phyloP scores from a whole-genome alignment of 768 basidiomycete species.

The Hebeloma cylindrosporum region DNA sequence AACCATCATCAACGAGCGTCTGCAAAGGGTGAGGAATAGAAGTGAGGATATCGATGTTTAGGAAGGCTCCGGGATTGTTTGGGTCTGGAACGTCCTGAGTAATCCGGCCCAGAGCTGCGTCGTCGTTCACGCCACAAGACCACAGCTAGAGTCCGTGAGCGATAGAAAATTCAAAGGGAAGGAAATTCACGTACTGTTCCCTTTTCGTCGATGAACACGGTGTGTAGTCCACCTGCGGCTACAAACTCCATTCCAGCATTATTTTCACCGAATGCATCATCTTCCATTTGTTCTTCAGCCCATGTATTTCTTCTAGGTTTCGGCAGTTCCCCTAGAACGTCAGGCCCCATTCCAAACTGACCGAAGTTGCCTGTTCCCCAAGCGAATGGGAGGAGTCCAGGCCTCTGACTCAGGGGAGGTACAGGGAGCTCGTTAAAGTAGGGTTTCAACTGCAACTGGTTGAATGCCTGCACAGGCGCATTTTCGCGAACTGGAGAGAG shows the following conservation, averaged over 20 bases:
- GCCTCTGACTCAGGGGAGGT: conserved; percentile 55
- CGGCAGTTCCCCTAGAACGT: conserved; percentile 65
- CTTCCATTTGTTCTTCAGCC: conserved; percentile 73
- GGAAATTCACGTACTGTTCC: conserved; percentile 65
- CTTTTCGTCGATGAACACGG: conserved; percentile 83
- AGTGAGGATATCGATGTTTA: conserved; percentile 56
- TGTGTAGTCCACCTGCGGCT: conserved; percentile 86
- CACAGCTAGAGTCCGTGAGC: conserved; percentile 56
- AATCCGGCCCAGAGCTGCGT: conserved; percentile 81
- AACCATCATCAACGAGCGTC: conserved; percentile 71
- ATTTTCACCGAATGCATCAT: conserved; percentile 67
- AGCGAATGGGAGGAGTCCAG: conserved; percentile 72
- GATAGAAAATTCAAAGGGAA: conserved; percentile 2
- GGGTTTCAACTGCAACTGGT: conserved; percentile 42
- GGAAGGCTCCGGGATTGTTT: conserved; percentile 53
- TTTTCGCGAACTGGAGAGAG: conserved; percentile 23
- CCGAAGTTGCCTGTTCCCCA: conserved; percentile 96
- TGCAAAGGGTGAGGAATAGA: conserved; percentile 66
- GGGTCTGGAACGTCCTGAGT: conserved; percentile 65
- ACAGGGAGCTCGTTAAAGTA: conserved; percentile 69
- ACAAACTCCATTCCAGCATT: conserved; percentile 82
- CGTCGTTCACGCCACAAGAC: conserved; percentile 87
- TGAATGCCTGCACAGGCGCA: conserved; percentile 20
- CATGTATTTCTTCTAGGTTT: conserved; percentile 77
- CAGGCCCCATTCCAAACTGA: conserved; percentile 89